Evolutionary conservation across 306 rosid species (phyloP).

Genomic region (Cyamopsis tetragonoloba): DNA sequence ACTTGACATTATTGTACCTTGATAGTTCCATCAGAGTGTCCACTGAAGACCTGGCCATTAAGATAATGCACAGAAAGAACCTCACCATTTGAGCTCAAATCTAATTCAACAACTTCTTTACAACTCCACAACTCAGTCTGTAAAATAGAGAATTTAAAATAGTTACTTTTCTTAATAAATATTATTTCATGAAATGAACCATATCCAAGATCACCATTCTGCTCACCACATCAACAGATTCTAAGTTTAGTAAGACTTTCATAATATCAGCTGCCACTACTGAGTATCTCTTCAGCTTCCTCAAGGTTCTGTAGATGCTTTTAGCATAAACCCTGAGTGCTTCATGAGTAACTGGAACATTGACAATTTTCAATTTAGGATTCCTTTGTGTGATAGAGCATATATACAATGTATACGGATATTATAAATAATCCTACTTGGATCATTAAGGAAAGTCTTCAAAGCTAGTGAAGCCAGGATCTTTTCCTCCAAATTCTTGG

Average conservation of each 20-base stretch:
- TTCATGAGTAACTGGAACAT: constrained; percentile 62
- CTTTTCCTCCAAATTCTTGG: constrained; percentile 75
- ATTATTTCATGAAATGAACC: neutral
- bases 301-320: constrained; percentile 65
- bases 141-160: constrained; percentile 13
- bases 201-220: neutral
- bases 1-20: constrained; percentile 71
- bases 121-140: constrained; percentile 87
- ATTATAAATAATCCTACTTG: constrained; percentile 40
- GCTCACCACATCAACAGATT: constrained; percentile 82
- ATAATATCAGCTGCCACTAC: constrained; percentile 54
- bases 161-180: constrained; percentile 12
- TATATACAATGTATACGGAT: neutral
- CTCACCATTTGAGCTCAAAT: constrained; percentile 69
- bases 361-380: constrained; percentile 13
- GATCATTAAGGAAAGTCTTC: constrained; percentile 61
- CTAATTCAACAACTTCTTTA: constrained; percentile 65
- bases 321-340: constrained; percentile 67
- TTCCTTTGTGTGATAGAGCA: neutral
- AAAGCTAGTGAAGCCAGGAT: constrained; percentile 73
- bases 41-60: constrained; percentile 67
- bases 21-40: constrained; percentile 93
- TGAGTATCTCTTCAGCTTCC: constrained; percentile 68
- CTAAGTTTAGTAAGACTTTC: constrained; percentile 68
- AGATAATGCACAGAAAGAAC: constrained; percentile 65